These are phyloP conservation scores for Monilinia fructicola DNA, from an alignment of 2,329 filamentous ascomycete species.

Conservation along the genomic window DNA sequence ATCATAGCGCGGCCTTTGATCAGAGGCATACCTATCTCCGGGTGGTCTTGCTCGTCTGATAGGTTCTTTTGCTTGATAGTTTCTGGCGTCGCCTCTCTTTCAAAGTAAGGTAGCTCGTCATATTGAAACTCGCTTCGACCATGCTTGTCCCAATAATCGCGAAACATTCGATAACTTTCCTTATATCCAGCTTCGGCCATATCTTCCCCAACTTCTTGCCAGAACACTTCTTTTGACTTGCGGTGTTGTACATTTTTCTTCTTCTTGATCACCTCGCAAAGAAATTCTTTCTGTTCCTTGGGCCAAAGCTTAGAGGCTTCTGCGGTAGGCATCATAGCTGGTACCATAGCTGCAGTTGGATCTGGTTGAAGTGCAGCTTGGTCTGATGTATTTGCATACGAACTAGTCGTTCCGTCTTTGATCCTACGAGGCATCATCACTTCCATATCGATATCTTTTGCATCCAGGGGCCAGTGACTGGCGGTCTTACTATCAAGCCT, in stretches of 20 bases:
- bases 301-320: background rate
- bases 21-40: background rate
- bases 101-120: background rate
- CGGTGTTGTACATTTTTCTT: background rate
- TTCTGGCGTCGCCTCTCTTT: background rate
- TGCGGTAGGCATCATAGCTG: background rate
- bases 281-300: background rate
- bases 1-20: background rate
- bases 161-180: background rate
- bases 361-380: background rate
- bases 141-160: conserved; percentile 2
- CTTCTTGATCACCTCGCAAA: background rate
- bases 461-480: background rate
- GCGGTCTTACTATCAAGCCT: background rate
- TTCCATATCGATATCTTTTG: background rate
- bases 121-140: conserved; percentile 1
- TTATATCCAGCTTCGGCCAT: background rate
- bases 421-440: background rate
- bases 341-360: background rate
- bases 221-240: background rate
- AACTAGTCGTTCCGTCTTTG: background rate
- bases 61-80: background rate
- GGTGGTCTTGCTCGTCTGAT: background rate
- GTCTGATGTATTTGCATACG: background rate
- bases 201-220: background rate